Evolutionary conservation across 2,329 filamentous ascomycete genomes (phyloP).

Genomic region (Geosmithia putterillii): DNA sequence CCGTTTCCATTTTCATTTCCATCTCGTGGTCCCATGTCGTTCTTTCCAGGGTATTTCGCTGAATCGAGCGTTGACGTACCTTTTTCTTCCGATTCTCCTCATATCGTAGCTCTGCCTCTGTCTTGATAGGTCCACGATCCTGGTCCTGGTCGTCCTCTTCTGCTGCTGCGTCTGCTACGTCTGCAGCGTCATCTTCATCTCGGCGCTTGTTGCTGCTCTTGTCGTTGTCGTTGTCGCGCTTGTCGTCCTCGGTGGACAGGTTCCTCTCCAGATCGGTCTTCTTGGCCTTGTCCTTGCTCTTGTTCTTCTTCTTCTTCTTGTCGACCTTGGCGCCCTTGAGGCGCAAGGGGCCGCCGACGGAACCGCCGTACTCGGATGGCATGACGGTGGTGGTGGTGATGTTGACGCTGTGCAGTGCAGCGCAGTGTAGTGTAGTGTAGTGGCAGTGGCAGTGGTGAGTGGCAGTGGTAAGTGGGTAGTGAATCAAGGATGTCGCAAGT

Average conservation of each 20-base stretch:
- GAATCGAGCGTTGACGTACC: too few relatives aligned
- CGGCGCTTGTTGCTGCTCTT: conserved; percentile 8
- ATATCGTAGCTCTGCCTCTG: conserved; percentile 69
- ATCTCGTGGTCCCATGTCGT: too few relatives aligned
- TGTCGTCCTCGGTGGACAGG: conserved; percentile 18
- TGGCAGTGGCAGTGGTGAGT: too few relatives aligned
- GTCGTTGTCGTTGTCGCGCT: conserved; percentile 2
- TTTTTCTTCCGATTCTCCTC: conserved; percentile 73
- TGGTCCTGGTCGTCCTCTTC: conserved; percentile 16
- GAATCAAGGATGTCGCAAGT: too few relatives aligned
- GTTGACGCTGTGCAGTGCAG: too few relatives aligned
- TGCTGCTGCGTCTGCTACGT: too few relatives aligned
- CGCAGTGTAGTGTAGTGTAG: too few relatives aligned
- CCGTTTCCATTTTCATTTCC: neutral
- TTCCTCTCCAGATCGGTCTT: conserved; percentile 34
- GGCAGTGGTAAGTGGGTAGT: too few relatives aligned
- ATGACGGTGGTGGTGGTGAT: conserved; percentile 25
- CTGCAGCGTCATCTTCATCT: conserved; percentile 11
- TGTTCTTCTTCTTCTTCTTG: conserved; percentile 56
- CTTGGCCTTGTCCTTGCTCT: conserved; percentile 25
- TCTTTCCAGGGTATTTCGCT: too few relatives aligned
- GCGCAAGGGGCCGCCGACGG: conserved; percentile 64
- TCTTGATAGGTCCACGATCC: conserved; percentile 43
- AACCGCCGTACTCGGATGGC: conserved; percentile 59
- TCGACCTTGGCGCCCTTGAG: conserved; percentile 65